Evolutionary conservation across 179 eudicot genomes (phyloP), one percentile per base, ranked within the genome.

Genomic region (Heliamphora pulchella): DNA sequence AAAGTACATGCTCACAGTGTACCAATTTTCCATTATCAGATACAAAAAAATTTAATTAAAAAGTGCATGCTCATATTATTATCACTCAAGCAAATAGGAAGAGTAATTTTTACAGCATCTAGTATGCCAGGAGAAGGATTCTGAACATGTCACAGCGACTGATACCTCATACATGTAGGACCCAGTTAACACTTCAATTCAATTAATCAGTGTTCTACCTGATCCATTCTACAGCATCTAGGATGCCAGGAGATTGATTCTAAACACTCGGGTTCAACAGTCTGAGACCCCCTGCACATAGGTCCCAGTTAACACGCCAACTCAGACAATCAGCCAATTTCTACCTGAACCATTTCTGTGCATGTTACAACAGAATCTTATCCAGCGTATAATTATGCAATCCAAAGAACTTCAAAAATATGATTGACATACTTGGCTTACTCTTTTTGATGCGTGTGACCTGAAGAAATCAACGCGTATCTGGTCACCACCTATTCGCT

Each of bases 381-480:
- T 39, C 48, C 22, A 39, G 55, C 46, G 44, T 65, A 78, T 46
- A 11, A 2, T 31, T 75, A 22, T 15, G 75, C 8, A 61, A 11
- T 61, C 8, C 3, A 76, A 58, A 67, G 41, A 14, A 61, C 4
- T 10, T 48, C 17, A 11, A 48, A 64, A 47, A 14, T 31, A 5
- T 71, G 53, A 5, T 73, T 14, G 58, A 71, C 11, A n/a, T 7
- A 41, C 15, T 71, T 11, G 47, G 87, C 96, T 86, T 86, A 92
- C 98, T 89, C 88, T 92, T 86, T 82, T 90, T 8, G 84, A 67
- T 74, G 92, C 84, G 47, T 89, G 92, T 47, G 99, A 92, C 80
- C 98, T 87, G 50, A 92, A 90, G 81, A 82, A 96, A 87, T 96
- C 98, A 78, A 96, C 99, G 78, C 98, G 94, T 82, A 96, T 79